Evolutionary conservation across 441 rosid genomes (phyloP), one percentile per base, ranked within the genome.

Genomic region (Melastoma candidum): DNA sequence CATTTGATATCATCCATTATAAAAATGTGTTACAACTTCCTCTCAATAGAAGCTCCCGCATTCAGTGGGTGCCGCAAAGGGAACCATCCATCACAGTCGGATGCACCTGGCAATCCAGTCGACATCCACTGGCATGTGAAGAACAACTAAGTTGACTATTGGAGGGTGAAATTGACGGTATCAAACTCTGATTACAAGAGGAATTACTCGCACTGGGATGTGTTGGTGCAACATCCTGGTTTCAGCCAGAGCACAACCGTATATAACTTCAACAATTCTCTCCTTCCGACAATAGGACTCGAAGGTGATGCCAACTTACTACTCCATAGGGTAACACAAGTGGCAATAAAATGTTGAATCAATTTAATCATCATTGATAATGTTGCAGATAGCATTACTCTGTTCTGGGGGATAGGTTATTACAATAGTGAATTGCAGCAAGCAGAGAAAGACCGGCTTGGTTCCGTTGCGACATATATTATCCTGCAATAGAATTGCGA

Each of bases 121-220:
- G 64, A 66, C 17, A 73, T 77, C 49, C 87, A 81, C 41, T 84
- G 92, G 83, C 85, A 84, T 46, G 54, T 81, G 2, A 77, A 74
- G 75, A 77, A 55, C 67, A 79, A 69, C 47, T 84, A 81, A 32
- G 25, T 64, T 43, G 66, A 54, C 45, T 68, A 75, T 3, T 79
- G 87, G 87, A 74, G 76, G 53, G 75, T 79, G 55, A 79, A 84
- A 52, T 59, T 81, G 13, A 77, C 81, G 2, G 59, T 78, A 47
- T 77, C 83, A 3, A 81, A 75, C 70, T 75, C 71, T 53, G 75
- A 81, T 47, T 74, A 75, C 41, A 58, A 58, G 44, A 75, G 69
- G 62, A 81, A 74, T 65, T 81, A 77, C 63, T 63, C 83, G 6
- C 48, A 75, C 63, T 84, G 92, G 87, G 79, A 81, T 61, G 66